Evolutionary conservation across 1,139 yeast genomes (phyloP), one percentile per base, ranked within the genome.

Genomic region (Kluyveromyces sp.): DNA sequence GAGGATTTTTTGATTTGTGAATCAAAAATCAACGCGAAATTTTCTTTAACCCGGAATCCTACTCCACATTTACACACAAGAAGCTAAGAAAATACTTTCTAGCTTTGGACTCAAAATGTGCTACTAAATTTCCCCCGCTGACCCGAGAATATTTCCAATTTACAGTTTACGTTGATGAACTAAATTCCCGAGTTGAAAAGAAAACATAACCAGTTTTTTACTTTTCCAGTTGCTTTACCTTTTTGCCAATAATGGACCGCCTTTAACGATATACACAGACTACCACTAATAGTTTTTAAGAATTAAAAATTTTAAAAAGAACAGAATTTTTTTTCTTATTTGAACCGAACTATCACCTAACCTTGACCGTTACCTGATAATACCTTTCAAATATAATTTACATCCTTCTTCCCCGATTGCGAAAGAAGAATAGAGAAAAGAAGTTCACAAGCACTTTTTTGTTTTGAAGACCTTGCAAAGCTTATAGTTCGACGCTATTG

Each of bases 21-120:
- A 6, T 9, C 6, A 6, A 22, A 6, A 6, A 22, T 6, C 26
- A 22, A 22, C 9, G 9, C 26, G 26, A 22, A 22, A 22, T 22
- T 22, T 25, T n/a, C 25, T 35, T 35, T 35, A 25, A 35, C 31
- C 28, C 18, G 39, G 39, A 35, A 35, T 13, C 39, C 39, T 35
- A 35, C 39, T 35, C 39, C 39, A 22, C 31, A 13, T 15, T 22
- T 22, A 22, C 26, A 22, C 26, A 6, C 9, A 9, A 22, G 26
- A 22, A 22, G 26, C 26, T 18, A 18, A 17, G 26, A 33, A 33
- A 11, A 19, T 22, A 6, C 19, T 33, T 19, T 33, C 26, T 18
- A 22, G 15, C 18, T 11, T 11, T 11, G n/a, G n/a, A 18, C 13
- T 9, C 18, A 33, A 33, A 13, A 33, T 33, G 36, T 33, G 36